phyloP scores from a whole-genome alignment of 495 filamentous ascomycete species.

The Beverwykella pulmonaria region DNA sequence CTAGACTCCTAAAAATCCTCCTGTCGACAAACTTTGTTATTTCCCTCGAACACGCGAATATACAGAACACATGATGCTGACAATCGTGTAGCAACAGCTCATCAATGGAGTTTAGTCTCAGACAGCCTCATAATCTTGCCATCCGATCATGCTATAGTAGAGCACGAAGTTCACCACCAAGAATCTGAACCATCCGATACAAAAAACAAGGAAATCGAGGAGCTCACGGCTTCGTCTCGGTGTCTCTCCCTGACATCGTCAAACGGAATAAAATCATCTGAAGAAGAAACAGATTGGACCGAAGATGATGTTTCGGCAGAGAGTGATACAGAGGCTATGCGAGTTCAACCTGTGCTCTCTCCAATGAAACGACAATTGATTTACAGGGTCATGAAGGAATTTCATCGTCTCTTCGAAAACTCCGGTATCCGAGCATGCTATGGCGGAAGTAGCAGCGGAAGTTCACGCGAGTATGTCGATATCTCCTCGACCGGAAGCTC shows the following conservation, averaged over 20 bases:
- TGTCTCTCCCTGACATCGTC: slow-evolving; percentile 27
- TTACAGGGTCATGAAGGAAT: slow-evolving; percentile 23
- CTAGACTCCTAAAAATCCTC: too few relatives aligned
- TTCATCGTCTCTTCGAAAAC: slow-evolving; percentile 20
- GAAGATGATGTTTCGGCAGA: slow-evolving; percentile 20
- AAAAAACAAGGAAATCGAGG: slow-evolving; percentile 12
- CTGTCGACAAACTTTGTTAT: too few relatives aligned
- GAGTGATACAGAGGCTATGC: slow-evolving; percentile 10
- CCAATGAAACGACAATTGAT: slow-evolving; percentile 23
- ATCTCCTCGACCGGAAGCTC: slow-evolving; percentile 2
- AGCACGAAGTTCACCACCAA: neutral
- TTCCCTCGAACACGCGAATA: too few relatives aligned
- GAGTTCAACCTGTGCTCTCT: slow-evolving; percentile 15
- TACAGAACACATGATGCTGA: too few relatives aligned
- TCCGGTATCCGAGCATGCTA: neutral
- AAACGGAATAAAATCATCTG: slow-evolving; percentile 18
- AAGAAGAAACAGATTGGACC: slow-evolving; percentile 32
- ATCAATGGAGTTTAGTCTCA: neutral
- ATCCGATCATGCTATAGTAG: neutral
- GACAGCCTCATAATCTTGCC: neutral
- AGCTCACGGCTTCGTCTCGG: slow-evolving; percentile 18
- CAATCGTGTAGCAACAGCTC: too few relatives aligned
- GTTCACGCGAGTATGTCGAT: neutral
- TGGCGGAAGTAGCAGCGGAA: neutral
- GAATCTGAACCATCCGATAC: neutral